Percentiles rank a stretch among this genome's conserved stretches.
phyloP scores from a whole-genome alignment of 129 eudicot species.

The Flaveria robusta region DNA sequence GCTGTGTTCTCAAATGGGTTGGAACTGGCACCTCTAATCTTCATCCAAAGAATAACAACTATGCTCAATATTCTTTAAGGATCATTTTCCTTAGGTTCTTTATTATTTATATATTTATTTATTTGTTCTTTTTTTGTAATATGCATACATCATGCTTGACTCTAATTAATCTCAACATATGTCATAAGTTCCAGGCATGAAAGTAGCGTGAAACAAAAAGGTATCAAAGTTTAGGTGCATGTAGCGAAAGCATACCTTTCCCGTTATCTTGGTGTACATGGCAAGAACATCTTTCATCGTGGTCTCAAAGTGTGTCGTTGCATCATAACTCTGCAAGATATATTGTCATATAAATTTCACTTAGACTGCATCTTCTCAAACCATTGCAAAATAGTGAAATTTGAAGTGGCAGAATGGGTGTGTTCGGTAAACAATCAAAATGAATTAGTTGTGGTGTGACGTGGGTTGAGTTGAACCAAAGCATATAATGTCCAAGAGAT shows the following conservation, averaged over 20 bases:
- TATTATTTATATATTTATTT: no score
- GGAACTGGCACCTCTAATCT: background rate
- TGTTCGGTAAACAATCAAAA: background rate
- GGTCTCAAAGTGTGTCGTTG: constrained; percentile 87
- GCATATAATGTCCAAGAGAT: background rate
- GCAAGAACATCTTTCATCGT: constrained; percentile 78
- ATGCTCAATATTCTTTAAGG: constrained; percentile 4
- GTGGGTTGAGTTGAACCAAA: background rate
- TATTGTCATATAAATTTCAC: background rate
- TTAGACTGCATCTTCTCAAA: background rate
- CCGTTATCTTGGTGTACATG: constrained; percentile 82
- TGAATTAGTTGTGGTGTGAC: background rate
- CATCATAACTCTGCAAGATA: constrained; percentile 74
- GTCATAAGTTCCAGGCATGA: no score
- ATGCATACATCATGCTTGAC: constrained; percentile 13
- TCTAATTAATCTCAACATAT: no score
- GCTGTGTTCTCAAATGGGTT: background rate
- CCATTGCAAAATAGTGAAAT: background rate
- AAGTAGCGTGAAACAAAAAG: background rate
- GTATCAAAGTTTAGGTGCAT: background rate
- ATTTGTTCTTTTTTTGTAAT: background rate
- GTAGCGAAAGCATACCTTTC: constrained; percentile 55
- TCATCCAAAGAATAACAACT: background rate
- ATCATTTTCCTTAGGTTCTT: background rate
- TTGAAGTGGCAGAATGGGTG: background rate